Conservation (phyloP, 2,329 filamentous ascomycete species). For the Colletotrichum eremochloae region DNA sequence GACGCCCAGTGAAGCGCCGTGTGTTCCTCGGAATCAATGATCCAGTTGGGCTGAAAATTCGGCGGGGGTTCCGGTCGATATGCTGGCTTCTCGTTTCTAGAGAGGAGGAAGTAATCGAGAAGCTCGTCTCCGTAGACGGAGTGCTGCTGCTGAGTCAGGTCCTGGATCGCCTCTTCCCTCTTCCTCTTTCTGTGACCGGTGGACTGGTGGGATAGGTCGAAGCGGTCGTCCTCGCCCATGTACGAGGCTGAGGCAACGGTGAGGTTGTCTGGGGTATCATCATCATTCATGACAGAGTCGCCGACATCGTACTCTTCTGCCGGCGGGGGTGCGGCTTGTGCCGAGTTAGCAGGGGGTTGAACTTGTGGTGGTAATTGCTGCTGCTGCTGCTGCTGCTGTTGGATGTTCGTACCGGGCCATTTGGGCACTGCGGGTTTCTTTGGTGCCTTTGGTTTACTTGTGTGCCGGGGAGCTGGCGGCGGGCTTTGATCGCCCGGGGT, state of each 20-base stretch:
- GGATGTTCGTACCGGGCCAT: conserved; percentile 60
- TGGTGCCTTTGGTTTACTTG: conserved; percentile 85
- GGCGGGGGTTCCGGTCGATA: conserved; percentile 82
- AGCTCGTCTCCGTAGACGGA: conserved; percentile 93
- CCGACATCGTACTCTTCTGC: conserved; percentile 75
- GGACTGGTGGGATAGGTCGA: conserved; percentile 75
- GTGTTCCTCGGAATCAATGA: conserved; percentile 94
- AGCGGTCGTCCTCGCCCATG: conserved; percentile 84
- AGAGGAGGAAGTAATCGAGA: conserved; percentile 94
- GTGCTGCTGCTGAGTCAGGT: conserved; percentile 83
- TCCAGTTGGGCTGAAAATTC: conserved; percentile 88
- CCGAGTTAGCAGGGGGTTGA: conserved; percentile 43
- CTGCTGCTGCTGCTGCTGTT: conserved; percentile 26
- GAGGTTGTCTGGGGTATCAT: conserved; percentile 85
- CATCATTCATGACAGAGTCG: conserved; percentile 75
- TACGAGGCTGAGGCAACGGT: conserved; percentile 88
- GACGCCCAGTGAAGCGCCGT: conserved; percentile 97
- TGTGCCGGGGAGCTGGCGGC: conserved; percentile 93
- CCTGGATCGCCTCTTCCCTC: conserved; percentile 73
- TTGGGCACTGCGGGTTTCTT: conserved; percentile 76
- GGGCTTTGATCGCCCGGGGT: conserved; percentile 87
- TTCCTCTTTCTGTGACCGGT: conserved; percentile 82
- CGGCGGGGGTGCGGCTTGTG: conserved; percentile 46
- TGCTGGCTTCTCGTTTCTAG: conserved; percentile 81
- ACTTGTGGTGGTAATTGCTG: conserved; percentile 17